A percentile compares a stretch with the other conserved stretches of the same genome.
phyloP scores from a whole-genome alignment of 345 rosid species.

The Lepidium sativum region DNA sequence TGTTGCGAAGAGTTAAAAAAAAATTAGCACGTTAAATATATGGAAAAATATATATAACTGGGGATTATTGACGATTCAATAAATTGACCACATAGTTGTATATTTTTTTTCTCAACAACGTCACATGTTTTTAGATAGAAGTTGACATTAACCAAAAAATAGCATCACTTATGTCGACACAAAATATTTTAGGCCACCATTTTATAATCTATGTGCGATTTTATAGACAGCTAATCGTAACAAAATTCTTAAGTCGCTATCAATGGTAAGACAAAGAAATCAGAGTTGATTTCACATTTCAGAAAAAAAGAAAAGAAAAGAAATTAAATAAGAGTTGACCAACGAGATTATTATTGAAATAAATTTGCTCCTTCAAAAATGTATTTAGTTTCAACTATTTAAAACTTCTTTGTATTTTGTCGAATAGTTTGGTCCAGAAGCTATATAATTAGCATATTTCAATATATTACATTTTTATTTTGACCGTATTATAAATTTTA shows the following conservation, averaged over 20 bases:
- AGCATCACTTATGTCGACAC: background rate
- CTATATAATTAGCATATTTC: too few relatives aligned
- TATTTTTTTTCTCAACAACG: background rate
- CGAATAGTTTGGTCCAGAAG: too few relatives aligned
- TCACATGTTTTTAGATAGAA: background rate
- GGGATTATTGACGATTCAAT: background rate
- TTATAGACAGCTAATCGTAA: background rate
- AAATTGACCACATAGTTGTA: background rate
- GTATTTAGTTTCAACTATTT: too few relatives aligned
- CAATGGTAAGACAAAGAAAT: background rate
- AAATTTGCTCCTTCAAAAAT: too few relatives aligned
- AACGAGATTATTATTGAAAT: background rate
- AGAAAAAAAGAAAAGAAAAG: too few relatives aligned
- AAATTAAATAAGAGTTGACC: constrained; percentile 6
- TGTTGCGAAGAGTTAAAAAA: background rate
- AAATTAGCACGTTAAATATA: background rate
- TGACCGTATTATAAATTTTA: too few relatives aligned
- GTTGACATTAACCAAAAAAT: background rate
- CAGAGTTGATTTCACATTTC: too few relatives aligned
- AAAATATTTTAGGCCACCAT: background rate
- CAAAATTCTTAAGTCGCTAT: background rate
- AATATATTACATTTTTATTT: too few relatives aligned
- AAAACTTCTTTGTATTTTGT: too few relatives aligned
- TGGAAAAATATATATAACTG: background rate
- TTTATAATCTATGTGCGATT: background rate